Conservation (phyloP, 257 asterid species). For the Plectranthus barbatus region DNA sequence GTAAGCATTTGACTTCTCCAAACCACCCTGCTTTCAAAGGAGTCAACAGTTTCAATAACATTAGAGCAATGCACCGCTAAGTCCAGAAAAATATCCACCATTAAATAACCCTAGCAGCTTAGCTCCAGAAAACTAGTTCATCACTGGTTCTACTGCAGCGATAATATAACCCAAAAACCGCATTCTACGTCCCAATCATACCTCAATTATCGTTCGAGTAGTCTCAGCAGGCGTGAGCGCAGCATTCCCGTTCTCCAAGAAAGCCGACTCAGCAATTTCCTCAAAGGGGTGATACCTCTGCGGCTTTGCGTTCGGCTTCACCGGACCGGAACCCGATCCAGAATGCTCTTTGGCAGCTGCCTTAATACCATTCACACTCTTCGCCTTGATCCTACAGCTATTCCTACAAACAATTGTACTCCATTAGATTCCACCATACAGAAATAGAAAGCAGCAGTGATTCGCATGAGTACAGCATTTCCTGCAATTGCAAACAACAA, state of each 20-base stretch:
- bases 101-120: background rate
- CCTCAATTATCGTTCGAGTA: slow-evolving; percentile 78
- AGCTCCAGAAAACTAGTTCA: background rate
- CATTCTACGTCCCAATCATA: slow-evolving; percentile 11
- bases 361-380: slow-evolving; percentile 36
- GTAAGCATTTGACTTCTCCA: too few relatives aligned
- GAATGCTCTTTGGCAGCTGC: slow-evolving; percentile 52
- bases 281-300: slow-evolving; percentile 95
- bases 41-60: background rate
- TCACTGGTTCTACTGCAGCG: background rate
- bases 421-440: background rate
- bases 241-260: slow-evolving; percentile 45
- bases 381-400: slow-evolving; percentile 28
- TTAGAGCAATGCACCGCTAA: background rate
- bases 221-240: slow-evolving; percentile 75
- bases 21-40: background rate
- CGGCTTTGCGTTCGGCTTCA: slow-evolving; percentile 79
- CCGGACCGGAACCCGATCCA: slow-evolving; percentile 57
- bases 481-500: background rate
- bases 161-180: background rate
- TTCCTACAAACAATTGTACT: slow-evolving; percentile 27
- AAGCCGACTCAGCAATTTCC: slow-evolving; percentile 65
- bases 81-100: background rate
- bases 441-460: background rate
- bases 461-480: background rate